Evolutionary conservation across 2,329 filamentous ascomycete species (phyloP).

Genomic region (Talaromyces piceae): DNA sequence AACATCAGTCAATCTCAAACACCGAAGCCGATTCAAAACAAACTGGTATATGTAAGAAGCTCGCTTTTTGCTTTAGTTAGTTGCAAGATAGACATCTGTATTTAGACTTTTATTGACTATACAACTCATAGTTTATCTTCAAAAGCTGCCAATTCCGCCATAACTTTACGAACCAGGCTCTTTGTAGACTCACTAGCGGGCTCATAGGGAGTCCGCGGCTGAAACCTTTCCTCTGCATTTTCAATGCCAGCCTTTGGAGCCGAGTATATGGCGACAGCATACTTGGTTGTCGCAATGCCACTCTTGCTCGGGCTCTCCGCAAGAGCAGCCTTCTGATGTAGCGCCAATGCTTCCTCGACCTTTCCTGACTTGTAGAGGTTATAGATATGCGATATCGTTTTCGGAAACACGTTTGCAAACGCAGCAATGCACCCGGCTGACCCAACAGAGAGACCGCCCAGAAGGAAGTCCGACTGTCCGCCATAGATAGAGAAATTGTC

Average conservation of each 20-base stretch:
- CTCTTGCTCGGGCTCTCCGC: conserved; percentile 60
- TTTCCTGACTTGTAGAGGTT: conserved; percentile 53
- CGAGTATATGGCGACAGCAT: conserved; percentile 55
- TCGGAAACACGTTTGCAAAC: conserved; percentile 52
- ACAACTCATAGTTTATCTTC: conserved; percentile 23
- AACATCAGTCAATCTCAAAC: too few relatives aligned
- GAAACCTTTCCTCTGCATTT: conserved; percentile 50
- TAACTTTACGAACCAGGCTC: conserved; percentile 34
- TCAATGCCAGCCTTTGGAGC: conserved; percentile 54
- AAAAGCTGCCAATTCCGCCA: conserved; percentile 35
- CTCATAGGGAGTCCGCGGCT: conserved; percentile 56
- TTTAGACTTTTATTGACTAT: neutral
- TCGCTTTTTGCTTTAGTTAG: too few relatives aligned
- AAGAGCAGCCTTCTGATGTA: conserved; percentile 57
- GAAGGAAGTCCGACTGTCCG: conserved; percentile 65
- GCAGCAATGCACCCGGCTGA: conserved; percentile 50
- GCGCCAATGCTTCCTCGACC: conserved; percentile 49
- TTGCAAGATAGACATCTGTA: neutral
- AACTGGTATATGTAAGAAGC: too few relatives aligned
- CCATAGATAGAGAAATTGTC: conserved; percentile 60
- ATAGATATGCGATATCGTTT: conserved; percentile 52
- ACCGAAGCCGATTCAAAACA: too few relatives aligned
- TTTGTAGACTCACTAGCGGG: conserved; percentile 38
- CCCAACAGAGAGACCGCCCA: conserved; percentile 48
- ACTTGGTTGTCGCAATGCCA: conserved; percentile 62